Conservation (phyloP, 2,329 filamentous ascomycete genomes). For the Geoglossum cookeanum region DNA sequence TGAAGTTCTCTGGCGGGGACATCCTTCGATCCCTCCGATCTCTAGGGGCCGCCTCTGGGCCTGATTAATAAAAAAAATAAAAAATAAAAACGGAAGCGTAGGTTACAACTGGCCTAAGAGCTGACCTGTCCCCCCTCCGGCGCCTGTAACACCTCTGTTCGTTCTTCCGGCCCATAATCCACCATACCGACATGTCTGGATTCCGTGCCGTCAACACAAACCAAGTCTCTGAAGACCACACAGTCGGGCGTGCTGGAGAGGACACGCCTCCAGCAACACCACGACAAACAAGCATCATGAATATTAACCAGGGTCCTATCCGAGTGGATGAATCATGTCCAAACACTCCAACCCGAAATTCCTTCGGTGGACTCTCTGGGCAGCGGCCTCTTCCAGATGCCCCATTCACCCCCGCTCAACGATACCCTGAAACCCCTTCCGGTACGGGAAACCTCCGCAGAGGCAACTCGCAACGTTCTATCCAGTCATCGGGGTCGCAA, state of each 20-base stretch:
- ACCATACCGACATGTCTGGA: neutral
- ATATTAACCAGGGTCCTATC: neutral
- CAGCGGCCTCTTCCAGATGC: conserved; percentile 27
- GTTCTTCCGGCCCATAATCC: neutral
- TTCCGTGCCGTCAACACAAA: conserved; percentile 3
- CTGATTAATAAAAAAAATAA: neutral
- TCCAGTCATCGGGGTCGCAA: conserved; percentile 16
- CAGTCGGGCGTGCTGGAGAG: neutral
- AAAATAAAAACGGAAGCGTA: neutral
- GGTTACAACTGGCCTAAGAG: neutral
- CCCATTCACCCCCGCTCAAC: conserved; percentile 16
- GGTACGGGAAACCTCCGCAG: conserved; percentile 1
- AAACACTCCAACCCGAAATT: conserved; percentile 14
- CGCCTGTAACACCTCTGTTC: neutral
- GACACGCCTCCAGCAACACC: conserved; percentile 1
- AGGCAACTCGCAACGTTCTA: conserved; percentile 2
- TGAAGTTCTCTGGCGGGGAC: neutral
- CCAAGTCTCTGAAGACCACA: neutral
- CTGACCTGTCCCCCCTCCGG: neutral
- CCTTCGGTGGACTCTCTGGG: conserved; percentile 26
- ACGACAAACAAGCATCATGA: neutral
- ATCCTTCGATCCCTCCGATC: neutral
- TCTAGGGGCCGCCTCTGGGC: neutral
- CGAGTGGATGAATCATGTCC: conserved; percentile 2
- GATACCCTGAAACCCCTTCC: conserved; percentile 27